Conservation (phyloP, 331 rosid genomes). For the Stylosanthes scabra region DNA sequence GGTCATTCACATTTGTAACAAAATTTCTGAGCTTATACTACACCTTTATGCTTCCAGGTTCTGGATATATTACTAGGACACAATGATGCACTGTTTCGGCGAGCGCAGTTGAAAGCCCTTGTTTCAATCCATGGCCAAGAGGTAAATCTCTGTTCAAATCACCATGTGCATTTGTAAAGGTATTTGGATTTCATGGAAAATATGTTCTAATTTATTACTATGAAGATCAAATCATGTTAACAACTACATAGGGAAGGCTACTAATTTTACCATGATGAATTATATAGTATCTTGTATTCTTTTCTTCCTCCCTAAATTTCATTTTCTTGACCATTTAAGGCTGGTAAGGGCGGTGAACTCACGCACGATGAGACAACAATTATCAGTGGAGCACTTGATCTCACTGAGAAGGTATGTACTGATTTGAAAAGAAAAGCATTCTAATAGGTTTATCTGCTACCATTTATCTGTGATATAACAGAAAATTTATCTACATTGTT, state of each 20-base stretch:
- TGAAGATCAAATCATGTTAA: not conserved
- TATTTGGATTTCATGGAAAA: constrained; percentile 22
- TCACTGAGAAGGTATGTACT: constrained; percentile 79
- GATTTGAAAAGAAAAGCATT: constrained; percentile 18
- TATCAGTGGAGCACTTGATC: constrained; percentile 95
- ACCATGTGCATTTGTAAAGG: constrained; percentile 1
- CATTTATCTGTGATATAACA: too few relatives aligned
- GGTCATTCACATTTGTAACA: not conserved
- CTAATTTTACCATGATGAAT: constrained; percentile 25
- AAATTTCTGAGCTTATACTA: constrained; percentile 27
- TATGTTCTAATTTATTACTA: constrained; percentile 2
- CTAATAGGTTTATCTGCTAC: too few relatives aligned
- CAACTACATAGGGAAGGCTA: constrained; percentile 10
- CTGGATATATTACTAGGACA: constrained; percentile 88
- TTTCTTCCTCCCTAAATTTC: constrained; percentile 24
- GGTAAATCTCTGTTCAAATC: constrained; percentile 52
- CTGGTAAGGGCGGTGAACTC: constrained; percentile 98
- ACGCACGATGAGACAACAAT: constrained; percentile 95
- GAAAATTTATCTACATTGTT: constrained; percentile 26
- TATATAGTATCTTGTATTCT: constrained; percentile 11
- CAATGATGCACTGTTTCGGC: constrained; percentile 76
- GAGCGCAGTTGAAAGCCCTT: constrained; percentile 94
- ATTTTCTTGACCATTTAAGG: constrained; percentile 53
- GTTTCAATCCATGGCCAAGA: constrained; percentile 89
- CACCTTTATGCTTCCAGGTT: constrained; percentile 60